Percentiles rank a stretch among this genome's conserved stretches.
phyloP scores from a whole-genome alignment of 1,284 basidiomycete genomes.

The Trichosporon ovoides region DNA sequence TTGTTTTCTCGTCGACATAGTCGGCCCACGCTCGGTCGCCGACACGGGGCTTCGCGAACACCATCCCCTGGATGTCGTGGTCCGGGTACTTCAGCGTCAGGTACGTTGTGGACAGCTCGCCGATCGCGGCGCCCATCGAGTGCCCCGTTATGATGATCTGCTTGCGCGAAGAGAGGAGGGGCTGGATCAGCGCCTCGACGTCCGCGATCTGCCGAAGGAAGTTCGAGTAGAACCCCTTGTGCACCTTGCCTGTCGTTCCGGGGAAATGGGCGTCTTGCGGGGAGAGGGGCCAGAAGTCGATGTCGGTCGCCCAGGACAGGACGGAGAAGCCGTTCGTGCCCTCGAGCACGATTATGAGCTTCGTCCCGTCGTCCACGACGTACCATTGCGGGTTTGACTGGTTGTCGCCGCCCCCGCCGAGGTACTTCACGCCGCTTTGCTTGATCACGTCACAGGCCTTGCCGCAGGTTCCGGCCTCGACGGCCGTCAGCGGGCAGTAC shows the following conservation, averaged over 20 bases:
- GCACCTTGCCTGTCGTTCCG: constrained; percentile 2
- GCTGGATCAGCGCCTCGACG: constrained; percentile 11
- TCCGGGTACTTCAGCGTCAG: constrained; percentile 10
- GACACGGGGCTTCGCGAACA: constrained; percentile 26
- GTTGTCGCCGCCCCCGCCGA: neutral
- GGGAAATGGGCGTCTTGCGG: constrained; percentile 18
- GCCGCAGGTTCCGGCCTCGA: neutral
- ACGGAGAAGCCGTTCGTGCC: constrained; percentile 19
- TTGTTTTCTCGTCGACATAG: constrained; percentile 24
- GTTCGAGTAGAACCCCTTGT: constrained; percentile 24
- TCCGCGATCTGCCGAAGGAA: constrained; percentile 18
- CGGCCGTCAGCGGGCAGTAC: neutral
- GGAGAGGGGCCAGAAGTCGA: constrained; percentile 15
- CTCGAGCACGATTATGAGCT: constrained; percentile 17
- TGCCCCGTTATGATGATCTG: constrained; percentile 28
- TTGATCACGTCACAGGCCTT: neutral
- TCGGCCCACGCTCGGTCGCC: constrained; percentile 27
- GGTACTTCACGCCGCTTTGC: neutral
- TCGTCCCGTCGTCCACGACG: constrained; percentile 1
- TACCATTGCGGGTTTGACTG: constrained; percentile 4
- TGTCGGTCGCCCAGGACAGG: constrained; percentile 21
- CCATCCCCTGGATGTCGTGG: constrained; percentile 8
- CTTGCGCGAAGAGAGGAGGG: neutral
- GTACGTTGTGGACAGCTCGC: constrained; percentile 15
- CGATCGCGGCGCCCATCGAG: constrained; percentile 25